Percentiles rank a stretch among this genome's conserved stretches.
These are phyloP conservation scores for Aspergillus cejpii DNA, from an alignment of 2,329 filamentous ascomycete species.

Conservation along the genomic window DNA sequence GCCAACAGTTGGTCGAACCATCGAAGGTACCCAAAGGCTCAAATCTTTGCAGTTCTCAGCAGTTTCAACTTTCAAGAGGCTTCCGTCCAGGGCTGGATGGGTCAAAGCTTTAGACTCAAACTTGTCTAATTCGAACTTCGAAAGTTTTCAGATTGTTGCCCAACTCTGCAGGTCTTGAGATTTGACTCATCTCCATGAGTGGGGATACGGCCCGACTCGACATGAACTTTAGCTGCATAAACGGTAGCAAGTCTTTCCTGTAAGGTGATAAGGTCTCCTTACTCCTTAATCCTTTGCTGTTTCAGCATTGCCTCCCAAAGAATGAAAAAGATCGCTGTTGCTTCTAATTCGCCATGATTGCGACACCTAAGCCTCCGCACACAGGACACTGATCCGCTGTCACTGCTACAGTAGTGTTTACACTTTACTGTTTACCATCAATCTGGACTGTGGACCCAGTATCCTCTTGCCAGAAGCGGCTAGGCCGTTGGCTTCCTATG, in stretches of 20 bases:
- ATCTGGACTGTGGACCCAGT: background rate
- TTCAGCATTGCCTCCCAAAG: no score
- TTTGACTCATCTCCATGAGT: background rate
- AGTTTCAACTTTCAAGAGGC: background rate
- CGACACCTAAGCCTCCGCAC: no score
- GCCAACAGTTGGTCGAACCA: no score
- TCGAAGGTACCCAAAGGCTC: background rate
- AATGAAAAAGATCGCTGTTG: no score
- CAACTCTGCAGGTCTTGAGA: conserved; percentile 16
- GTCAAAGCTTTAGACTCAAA: background rate
- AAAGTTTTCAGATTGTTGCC: conserved; percentile 13
- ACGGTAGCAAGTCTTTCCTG: background rate
- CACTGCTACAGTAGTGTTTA: no score
- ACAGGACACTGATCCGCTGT: no score
- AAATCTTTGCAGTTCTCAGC: background rate
- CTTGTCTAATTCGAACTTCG: background rate
- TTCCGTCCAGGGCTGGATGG: background rate
- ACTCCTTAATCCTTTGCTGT: no score
- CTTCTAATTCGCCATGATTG: no score
- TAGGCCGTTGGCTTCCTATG: background rate
- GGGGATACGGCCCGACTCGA: background rate
- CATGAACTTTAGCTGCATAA: background rate
- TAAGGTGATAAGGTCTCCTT: no score
- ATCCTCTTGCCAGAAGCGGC: background rate
- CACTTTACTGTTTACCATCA: no score